Percentiles rank a stretch among this genome's conserved stretches.
These are phyloP conservation scores for Punica granatum DNA, from an alignment of 345 rosid species.

Conservation along the genomic window DNA sequence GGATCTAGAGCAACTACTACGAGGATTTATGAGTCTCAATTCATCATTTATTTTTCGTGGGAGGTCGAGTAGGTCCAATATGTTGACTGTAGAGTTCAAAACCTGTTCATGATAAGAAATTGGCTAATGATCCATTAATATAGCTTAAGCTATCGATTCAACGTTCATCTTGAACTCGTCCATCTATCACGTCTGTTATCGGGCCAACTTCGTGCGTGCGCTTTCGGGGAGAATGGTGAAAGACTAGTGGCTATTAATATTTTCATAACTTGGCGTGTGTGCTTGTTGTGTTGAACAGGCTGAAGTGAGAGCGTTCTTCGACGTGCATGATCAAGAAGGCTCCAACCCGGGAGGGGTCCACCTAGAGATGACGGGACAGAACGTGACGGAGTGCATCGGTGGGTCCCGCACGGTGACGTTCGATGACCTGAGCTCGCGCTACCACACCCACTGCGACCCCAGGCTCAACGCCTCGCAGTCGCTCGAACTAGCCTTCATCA, in stretches of 20 bases:
- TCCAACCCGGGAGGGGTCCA: constrained; percentile 19
- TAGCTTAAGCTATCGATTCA: neutral
- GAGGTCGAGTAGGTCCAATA: neutral
- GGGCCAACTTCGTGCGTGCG: no score
- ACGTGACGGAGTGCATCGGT: constrained; percentile 19
- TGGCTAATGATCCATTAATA: no score
- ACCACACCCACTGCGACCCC: constrained; percentile 20
- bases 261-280: neutral
- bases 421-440: constrained; percentile 17
- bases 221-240: no score
- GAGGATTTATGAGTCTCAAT: neutral
- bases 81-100: no score
- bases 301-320: constrained; percentile 23
- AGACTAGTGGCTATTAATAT: no score
- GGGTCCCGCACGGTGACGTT: constrained; percentile 18
- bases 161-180: neutral
- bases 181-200: no score
- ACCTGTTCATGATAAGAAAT: no score
- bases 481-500: constrained; percentile 20
- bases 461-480: constrained; percentile 21
- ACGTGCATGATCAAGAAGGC: constrained; percentile 20
- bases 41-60: neutral
- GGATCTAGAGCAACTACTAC: neutral
- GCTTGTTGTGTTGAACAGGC: constrained; percentile 10
- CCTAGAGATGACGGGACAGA: constrained; percentile 21